phyloP scores from a whole-genome alignment of 805 yeast species.

The Starmerella powellii region DNA sequence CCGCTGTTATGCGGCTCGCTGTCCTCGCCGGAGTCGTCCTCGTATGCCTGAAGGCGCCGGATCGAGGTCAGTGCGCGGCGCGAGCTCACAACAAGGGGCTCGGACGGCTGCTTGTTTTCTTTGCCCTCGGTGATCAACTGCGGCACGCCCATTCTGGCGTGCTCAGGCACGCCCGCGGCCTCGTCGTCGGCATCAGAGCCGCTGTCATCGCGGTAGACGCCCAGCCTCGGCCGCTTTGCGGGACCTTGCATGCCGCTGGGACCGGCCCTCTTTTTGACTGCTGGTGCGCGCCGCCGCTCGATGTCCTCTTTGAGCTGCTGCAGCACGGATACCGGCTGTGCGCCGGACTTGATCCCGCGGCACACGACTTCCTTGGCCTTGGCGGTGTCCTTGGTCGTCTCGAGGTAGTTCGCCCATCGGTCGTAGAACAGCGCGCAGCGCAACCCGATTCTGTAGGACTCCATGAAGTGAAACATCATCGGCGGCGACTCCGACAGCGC shows the following conservation, averaged over 20 bases:
- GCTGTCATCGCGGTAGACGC: background rate
- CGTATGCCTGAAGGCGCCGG: too few relatives aligned
- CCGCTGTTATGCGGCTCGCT: too few relatives aligned
- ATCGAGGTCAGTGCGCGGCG: background rate
- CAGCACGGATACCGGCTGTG: constrained; percentile 42
- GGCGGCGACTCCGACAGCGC: constrained; percentile 55
- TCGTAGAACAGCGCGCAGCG: constrained; percentile 64
- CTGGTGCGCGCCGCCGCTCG: background rate
- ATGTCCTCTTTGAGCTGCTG: background rate
- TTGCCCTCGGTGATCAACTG: background rate
- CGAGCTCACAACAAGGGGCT: background rate
- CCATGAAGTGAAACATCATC: constrained; percentile 59
- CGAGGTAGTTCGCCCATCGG: constrained; percentile 57
- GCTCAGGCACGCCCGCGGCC: background rate
- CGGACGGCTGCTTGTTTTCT: background rate
- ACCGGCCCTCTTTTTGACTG: too few relatives aligned
- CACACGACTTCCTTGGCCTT: constrained; percentile 52
- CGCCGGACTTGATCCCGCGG: constrained; percentile 46
- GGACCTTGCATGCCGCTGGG: background rate
- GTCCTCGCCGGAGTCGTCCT: too few relatives aligned
- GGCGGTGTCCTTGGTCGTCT: constrained; percentile 33
- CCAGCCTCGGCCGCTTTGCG: background rate
- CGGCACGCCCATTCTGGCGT: background rate
- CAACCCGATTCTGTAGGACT: constrained; percentile 58
- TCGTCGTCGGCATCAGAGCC: background rate